Evolutionary conservation across 1,284 basidiomycete genomes (phyloP).

Genomic region (Irpex sp.): DNA sequence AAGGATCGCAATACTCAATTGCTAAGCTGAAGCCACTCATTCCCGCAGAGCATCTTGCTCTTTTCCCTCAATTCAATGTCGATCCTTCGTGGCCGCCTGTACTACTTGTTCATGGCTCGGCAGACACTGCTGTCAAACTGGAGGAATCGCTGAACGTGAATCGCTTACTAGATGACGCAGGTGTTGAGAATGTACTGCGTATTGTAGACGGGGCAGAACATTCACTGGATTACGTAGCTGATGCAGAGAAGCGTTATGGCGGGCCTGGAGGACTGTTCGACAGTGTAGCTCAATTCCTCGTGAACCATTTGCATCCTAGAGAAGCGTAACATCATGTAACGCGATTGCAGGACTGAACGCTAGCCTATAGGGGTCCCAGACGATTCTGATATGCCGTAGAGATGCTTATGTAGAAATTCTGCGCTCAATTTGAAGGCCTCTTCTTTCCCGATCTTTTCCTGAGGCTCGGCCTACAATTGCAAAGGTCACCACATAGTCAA

Average conservation of each 20-base stretch:
- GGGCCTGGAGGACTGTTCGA: constrained; percentile 31
- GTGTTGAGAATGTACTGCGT: constrained; percentile 36
- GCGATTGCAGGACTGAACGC: background rate
- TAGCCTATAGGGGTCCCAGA: too few species aligned
- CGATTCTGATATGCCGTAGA: constrained; percentile 7
- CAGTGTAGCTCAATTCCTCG: constrained; percentile 31
- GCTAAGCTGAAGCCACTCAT: constrained; percentile 22
- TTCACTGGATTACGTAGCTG: constrained; percentile 49
- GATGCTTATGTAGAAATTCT: constrained; percentile 24
- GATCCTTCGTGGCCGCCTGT: constrained; percentile 47
- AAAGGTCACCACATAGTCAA: background rate
- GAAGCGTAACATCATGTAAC: background rate
- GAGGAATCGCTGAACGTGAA: constrained; percentile 44
- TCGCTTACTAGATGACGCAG: constrained; percentile 33
- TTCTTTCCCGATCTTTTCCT: constrained; percentile 29
- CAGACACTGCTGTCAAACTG: constrained; percentile 49
- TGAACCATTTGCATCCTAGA: background rate
- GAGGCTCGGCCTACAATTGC: constrained; percentile 21
- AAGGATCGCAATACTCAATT: background rate
- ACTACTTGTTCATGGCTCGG: constrained; percentile 51
- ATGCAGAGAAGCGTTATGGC: constrained; percentile 35
- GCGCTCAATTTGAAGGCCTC: constrained; percentile 28
- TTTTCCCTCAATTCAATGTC: constrained; percentile 55
- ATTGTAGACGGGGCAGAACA: constrained; percentile 50
- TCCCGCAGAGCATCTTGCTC: constrained; percentile 31